Base-by-base conservation (phyloP, 1,284 basidiomycete species). In the Fomitopsis betulina region DNA sequence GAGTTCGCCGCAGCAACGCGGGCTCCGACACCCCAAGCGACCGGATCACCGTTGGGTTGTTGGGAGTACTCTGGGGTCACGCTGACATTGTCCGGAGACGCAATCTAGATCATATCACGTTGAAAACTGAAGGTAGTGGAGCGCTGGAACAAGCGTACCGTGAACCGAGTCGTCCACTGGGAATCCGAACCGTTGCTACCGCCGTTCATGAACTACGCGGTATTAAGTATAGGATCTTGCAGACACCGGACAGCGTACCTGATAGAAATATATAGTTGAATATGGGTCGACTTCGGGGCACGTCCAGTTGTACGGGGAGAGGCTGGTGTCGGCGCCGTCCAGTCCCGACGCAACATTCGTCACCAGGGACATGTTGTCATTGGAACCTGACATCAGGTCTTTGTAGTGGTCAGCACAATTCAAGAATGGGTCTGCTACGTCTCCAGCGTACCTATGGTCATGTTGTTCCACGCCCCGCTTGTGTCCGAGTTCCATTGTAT, bases 301-400 rank as follows among this genome's bases (percentile, higher is more conserved):
- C 23, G 66, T 72, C 74, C 75, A 77, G 17, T 56, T 65, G 55
- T 65, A 77, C 1, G 75, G 69, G 12, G 71, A 70, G 32, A 72
- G 62, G 45, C 55, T 63, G 1, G 64, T 3, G 52, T 74, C 65
- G 2, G 73, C 75, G n/a, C 74, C 76, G 58, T 76, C 72, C 12
- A 77, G 57, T 9, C 61, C 69, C 6, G 58, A 57, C 0, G 62
- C 63, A 19, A 76, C 74, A 43, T 64, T 67, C 0, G 65, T 63
- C 7, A 77, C 72, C 12, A 62, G 49, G 15, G 67, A 65, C 75
- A 76, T 75, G 59, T 76, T 73, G 56, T 62, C 61, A 58, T 76
- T 75, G 1, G 74, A 69, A 12, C 76, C 75, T 1, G 73, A 73
- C 75, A 77, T 76, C 49, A 78, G 64, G 35, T 68, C 76, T 76